A percentile compares a stretch with the other conserved stretches of the same genome.
Conservation (phyloP, 2,329 filamentous ascomycete species). For the Zymoseptoria pseudotritici region DNA sequence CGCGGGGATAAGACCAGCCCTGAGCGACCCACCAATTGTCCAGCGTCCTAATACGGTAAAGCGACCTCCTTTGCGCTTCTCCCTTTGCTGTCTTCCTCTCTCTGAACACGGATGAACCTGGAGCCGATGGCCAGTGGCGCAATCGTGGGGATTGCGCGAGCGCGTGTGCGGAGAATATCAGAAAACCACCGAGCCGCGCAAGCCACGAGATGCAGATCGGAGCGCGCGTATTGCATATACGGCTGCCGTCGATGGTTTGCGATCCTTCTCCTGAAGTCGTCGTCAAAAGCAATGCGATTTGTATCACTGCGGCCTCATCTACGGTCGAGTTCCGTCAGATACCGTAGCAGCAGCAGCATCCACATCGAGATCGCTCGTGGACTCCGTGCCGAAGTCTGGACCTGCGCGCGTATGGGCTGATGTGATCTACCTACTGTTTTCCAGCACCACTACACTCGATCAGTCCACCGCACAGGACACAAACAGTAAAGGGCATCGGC, state of each 20-base stretch:
- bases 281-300: background rate
- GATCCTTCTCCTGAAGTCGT: background rate
- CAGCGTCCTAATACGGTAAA: background rate
- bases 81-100: background rate
- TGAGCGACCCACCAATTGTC: background rate
- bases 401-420: background rate
- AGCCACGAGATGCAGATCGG: background rate
- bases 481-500: background rate
- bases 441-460: background rate
- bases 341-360: background rate
- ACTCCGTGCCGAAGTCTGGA: background rate
- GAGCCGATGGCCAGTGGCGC: background rate
- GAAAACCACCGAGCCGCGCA: background rate
- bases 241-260: background rate
- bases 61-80: background rate
- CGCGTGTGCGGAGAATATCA: background rate
- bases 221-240: background rate
- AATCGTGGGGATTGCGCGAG: background rate
- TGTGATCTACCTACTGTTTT: background rate
- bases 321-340: background rate
- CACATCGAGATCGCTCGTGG: background rate
- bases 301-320: background rate
- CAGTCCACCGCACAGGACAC: background rate
- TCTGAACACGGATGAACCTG: background rate
- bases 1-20: background rate